Base-by-base conservation (phyloP, 2,329 filamentous ascomycete genomes). In the Curvularia sp. region DNA sequence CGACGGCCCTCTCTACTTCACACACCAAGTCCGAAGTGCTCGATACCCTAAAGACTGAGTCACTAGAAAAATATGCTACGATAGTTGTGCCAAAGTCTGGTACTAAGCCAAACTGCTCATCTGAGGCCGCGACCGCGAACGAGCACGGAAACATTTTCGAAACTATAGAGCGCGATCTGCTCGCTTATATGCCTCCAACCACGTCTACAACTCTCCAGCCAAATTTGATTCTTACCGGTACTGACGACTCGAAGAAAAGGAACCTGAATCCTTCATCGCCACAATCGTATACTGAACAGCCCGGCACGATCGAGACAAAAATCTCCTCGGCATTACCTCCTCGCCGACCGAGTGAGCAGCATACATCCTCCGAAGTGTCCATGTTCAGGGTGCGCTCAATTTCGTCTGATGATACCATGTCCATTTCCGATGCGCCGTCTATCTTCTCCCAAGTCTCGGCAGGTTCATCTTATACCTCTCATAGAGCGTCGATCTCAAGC, bases 1-100 rank as follows among this genome's bases (percentile, higher is more conserved):
- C 67, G 27, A 69, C 74, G 64, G 66, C 66, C 13, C 32, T 62
- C 7, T 5, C 32, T n/a, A n/a, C n/a, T 3, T 54, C 61, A 25
- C 51, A 47, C 30, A 47, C 30, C 5, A 52, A 60, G 18, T 3
- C 23, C 6, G 55, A 59, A 3, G 30, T 52, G 13, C 43, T 46
- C 3, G 32, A 47, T 39, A 18, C 8, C 3, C n/a, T 25, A 27
- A 57, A 61, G 21, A 46, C 41, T 4, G 54, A 61, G 46, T 23
- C 58, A 23, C 32, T 45, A 18, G 51, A 65, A 5, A 64, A 60
- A 19, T 23, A 46, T 28, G 28, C 19, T 38, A 7, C 13, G 6
- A 43, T 30, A 10, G 53, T 50, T 27, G 38, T 41, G 9, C 38
- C 30, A 15, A 42, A 59, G 30, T 38, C 46, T 19, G 53, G 49